Percentiles rank a stretch among this genome's conserved stretches.
Evolutionary conservation across 1,139 yeast genomes (phyloP).

Genomic region (Geotrichum bryndzae): DNA sequence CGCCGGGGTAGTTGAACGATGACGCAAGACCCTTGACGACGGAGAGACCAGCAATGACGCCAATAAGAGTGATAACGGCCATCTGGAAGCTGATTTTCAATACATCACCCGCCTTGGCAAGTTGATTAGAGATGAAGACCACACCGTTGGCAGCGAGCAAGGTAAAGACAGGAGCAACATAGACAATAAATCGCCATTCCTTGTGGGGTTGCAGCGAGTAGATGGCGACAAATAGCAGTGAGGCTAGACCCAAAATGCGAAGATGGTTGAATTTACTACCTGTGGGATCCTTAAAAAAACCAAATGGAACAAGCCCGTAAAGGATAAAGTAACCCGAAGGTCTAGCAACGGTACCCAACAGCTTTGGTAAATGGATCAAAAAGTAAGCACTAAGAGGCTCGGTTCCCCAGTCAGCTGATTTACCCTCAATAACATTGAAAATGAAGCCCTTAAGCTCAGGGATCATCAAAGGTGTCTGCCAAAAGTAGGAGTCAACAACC

Average conservation of each 20-base stretch:
- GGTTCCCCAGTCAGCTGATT: slow-evolving; percentile 74
- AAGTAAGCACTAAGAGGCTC: slow-evolving; percentile 72
- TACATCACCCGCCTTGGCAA: slow-evolving; percentile 3
- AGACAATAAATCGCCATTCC: slow-evolving; percentile 88
- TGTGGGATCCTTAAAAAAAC: slow-evolving; percentile 32
- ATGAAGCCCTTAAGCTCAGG: slow-evolving; percentile 74
- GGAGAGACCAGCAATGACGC: slow-evolving; percentile 42
- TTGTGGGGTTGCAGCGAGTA: slow-evolving; percentile 87
- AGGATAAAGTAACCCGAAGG: slow-evolving; percentile 10
- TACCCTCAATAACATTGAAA: slow-evolving; percentile 69
- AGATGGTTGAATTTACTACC: slow-evolving; percentile 32
- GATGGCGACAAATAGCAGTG: slow-evolving; percentile 48
- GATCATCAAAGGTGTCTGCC: slow-evolving; percentile 47
- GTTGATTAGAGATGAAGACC: slow-evolving; percentile 26
- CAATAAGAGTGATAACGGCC: slow-evolving; percentile 30
- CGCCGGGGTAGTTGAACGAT: slow-evolving; percentile 84
- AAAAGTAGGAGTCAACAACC: slow-evolving; percentile 66
- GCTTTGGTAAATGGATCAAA: slow-evolving; percentile 23
- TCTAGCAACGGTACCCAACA: slow-evolving; percentile 5
- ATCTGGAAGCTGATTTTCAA: slow-evolving; percentile 15
- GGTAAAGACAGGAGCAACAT: slow-evolving; percentile 64
- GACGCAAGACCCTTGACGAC: slow-evolving; percentile 56
- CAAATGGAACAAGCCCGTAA: slow-evolving; percentile 40
- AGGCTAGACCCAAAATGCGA: slow-evolving; percentile 42
- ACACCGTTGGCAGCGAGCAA: slow-evolving; percentile 62